Base-by-base conservation (phyloP, 1,284 basidiomycete genomes). In the Cutaneotrichosporon cyanovorans region DNA sequence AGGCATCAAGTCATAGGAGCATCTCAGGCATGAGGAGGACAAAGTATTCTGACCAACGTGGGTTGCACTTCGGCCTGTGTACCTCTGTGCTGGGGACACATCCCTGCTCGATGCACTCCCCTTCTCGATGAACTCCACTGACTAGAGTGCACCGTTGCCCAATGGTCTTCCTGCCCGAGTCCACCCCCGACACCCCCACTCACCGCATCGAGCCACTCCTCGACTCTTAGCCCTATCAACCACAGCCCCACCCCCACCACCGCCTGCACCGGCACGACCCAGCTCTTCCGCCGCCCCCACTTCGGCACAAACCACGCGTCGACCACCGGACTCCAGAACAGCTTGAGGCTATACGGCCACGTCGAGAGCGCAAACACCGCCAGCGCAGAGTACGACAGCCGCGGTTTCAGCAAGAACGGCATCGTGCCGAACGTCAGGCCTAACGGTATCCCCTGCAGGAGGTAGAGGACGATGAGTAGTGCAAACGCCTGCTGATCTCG, bases 211-310 rank as follows among this genome's bases (percentile, higher is more conserved):
- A 99, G 77, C 55, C 95, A 77, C 52, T 78, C 78, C 58, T 90
- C 80, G 8, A 88, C 84, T 58, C 85, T 81, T 45, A 80, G 73
- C 2, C 91, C 87, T 51, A 98, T 85, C 67, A 87, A 83, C 60
- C 91, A 77, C 82, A 99, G 87, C 56, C 90, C 76, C 39, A 81
- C 75, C 21, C 91, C 95, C 37, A 97, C 87, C 55, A 92, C 80
- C 23, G 84, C 69, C 71, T 99, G 95, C 75, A 98, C 93, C 37
- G 95, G 95, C 51, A 98, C 85, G 63, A 99, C 96, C 95, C 95
- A 99, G 51, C 87, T 91, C 73, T 97, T 98, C 55, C 95, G 78
- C 45, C 95, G 81, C 16, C 95, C 95, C 63, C 69, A 68, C 37
- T 60, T 64, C 12, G 80, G 75, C 57, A 87, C 77, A 68, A 87